Evolutionary conservation across 805 yeast genomes (phyloP).

Genomic region (Priceomyces carsonii): DNA sequence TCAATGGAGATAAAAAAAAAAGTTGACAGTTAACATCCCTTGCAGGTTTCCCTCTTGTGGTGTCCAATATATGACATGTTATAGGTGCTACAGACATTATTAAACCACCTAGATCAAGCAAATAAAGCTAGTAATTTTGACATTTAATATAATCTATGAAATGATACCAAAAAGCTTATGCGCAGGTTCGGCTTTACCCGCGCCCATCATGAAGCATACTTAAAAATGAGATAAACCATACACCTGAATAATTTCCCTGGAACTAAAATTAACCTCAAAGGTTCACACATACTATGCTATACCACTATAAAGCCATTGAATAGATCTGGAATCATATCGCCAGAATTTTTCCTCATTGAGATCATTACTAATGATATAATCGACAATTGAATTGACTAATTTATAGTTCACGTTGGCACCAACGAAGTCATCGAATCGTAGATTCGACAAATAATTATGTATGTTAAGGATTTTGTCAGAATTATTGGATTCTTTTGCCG

Average conservation of each 20-base stretch:
- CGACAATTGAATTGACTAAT: slow-evolving; percentile 27
- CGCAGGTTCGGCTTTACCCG: no score
- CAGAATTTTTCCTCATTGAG: slow-evolving; percentile 19
- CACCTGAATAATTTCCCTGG: background rate
- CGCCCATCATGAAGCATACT: background rate
- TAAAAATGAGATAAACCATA: background rate
- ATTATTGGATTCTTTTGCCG: slow-evolving; percentile 4
- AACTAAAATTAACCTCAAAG: background rate
- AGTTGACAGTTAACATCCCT: slow-evolving; percentile 68
- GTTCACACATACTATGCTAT: background rate
- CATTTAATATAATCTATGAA: no score
- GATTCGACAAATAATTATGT: slow-evolving; percentile 12
- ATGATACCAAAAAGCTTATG: no score
- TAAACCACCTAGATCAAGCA: no score
- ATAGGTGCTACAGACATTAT: slow-evolving; percentile 52
- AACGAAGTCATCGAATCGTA: slow-evolving; percentile 10
- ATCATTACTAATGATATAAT: slow-evolving; percentile 17
- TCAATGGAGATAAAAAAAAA: slow-evolving; percentile 34
- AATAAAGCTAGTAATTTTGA: no score
- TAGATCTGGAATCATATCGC: slow-evolving; percentile 20
- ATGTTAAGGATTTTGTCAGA: slow-evolving; percentile 13
- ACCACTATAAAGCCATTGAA: slow-evolving; percentile 17
- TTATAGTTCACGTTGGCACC: slow-evolving; percentile 15
- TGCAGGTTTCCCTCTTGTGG: slow-evolving; percentile 84
- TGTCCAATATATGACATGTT: slow-evolving; percentile 89